Base-by-base conservation (phyloP, 371 early-diverging fungal genomes). In the Umbelopsis sp. region DNA sequence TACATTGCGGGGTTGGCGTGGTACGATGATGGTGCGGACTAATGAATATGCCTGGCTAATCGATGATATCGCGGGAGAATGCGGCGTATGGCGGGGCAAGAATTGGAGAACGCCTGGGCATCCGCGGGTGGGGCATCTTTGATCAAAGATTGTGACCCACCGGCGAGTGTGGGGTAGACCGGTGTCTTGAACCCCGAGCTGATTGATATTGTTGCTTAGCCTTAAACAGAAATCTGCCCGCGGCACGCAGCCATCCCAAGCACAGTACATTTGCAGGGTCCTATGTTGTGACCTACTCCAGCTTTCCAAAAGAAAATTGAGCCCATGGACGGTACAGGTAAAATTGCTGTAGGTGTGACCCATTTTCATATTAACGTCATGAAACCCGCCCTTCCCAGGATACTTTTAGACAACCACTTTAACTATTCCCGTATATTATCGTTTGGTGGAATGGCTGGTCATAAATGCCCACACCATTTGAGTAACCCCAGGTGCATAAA, bases 1-100 rank as follows among this genome's bases (percentile, higher is more conserved):
- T 57, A 57, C 57, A 57, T 57, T 57, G 57, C 57, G 57, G 57
- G 57, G 57, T 57, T 35, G 57, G 57, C 32, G 57, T 57, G 35
- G 57, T 57, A 57, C 57, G 48, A 48, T 57, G 22, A 38, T 29
- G 35, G 29, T 57, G 57, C 57, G 57, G 57, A 57, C 57, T 57
- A 57, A 57, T 3, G 35, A 18, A 35, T 5, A 57, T 48, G 48
- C 20, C 48, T 48, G 48, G 48, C 57, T 57, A 57, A 57, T 57
- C 57, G 57, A 35, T 57, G 32, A 57, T 57, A 57, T 35, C 57
- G 57, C 57, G 57, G 57, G 57, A 57, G 57, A 57, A 57, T 57
- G 57, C 57, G 57, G 57, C 57, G 57, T 18, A 57, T 12, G 57
- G 57, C 57, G 57, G 57, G 57, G 57, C 57, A 57, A 7, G 57